phyloP scores from a whole-genome alignment of 352 stramenopile species.

The Phytophthora sojae region DNA sequence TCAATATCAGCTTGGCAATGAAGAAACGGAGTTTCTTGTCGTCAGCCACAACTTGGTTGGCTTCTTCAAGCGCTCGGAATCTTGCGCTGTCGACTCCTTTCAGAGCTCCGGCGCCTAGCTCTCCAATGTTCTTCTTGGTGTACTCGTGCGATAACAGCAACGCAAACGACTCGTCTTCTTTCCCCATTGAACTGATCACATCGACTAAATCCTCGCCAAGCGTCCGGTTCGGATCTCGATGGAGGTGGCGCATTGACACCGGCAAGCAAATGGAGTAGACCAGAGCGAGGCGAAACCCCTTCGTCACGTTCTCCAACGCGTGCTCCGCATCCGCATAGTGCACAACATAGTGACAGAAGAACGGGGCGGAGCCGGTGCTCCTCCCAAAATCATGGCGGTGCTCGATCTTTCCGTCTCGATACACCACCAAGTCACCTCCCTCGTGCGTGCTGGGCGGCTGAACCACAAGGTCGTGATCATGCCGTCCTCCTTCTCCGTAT shows the following conservation, averaged over 20 bases:
- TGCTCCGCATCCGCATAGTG: too few relatives aligned
- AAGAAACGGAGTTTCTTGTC: neutral
- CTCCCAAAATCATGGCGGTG: too few relatives aligned
- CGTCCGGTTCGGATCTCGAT: too few relatives aligned
- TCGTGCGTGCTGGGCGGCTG: too few relatives aligned
- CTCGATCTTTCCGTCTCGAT: neutral
- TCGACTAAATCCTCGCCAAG: neutral
- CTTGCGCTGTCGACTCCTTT: neutral
- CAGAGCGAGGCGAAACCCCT: too few relatives aligned
- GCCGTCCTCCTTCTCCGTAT: constrained; percentile 31
- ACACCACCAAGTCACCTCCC: constrained; percentile 9
- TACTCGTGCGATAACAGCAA: neutral
- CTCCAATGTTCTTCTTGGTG: neutral
- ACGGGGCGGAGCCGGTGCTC: too few relatives aligned
- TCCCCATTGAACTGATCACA: neutral
- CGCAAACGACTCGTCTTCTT: neutral
- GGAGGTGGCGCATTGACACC: too few relatives aligned
- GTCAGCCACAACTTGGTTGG: too few relatives aligned
- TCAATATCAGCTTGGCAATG: neutral
- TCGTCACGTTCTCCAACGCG: too few relatives aligned
- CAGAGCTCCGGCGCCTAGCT: neutral
- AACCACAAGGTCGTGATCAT: too few relatives aligned
- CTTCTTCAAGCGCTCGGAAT: neutral
- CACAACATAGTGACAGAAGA: too few relatives aligned
- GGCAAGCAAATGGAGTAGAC: too few relatives aligned